Base-by-base conservation (phyloP, 257 asterid genomes). In the Parsonsia alboflavescens region DNA sequence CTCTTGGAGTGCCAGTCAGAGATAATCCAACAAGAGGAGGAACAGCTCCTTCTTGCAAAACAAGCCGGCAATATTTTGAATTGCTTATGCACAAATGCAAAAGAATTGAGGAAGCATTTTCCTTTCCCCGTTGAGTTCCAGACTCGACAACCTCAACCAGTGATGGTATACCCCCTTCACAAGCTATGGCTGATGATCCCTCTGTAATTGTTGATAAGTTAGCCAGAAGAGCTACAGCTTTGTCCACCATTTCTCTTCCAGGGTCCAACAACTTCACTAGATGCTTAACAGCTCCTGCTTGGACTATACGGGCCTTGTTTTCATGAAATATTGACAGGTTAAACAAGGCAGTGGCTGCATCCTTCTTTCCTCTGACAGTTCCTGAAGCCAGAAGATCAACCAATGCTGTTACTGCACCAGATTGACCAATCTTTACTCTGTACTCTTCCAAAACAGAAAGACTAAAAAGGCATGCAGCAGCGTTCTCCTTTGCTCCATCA, bases 31-130 rank as follows among this genome's bases (percentile, higher is more conserved):
- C 98, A 11, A 95, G 97, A 65, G 99, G 96, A 10, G 99, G 99
- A 71, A 95, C 98, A 24, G 96, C 99, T 42, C 99, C 99, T 85
- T 95, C 99, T 80, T 88, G 97, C 87, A 95, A 80, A 77, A 95
- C 91, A 70, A 86, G 86, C 73, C 88, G 87, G 76, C 98, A 89
- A 75, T 84, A 82, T 83, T 88, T 89, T 33, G 87, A 19, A 79
- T 87, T 92, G 79, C 78, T 87, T 66, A 90, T 77, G 82, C 98
- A 95, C 72, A 95, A 78, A 77, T 95, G 99, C 86, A 95, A 83
- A 48, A 92, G 83, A 75, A 88, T 84, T 5, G 98, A 87, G 41
- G 99, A 91, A 52, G 97, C 96, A 78, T 95, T 95, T 75, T 95
- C 99, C 89, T 95, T 92, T 62, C 99, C 99, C 69, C 98, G 76